Conservation (phyloP, 2,329 filamentous ascomycete genomes). For the Xylariaceae sp. region DNA sequence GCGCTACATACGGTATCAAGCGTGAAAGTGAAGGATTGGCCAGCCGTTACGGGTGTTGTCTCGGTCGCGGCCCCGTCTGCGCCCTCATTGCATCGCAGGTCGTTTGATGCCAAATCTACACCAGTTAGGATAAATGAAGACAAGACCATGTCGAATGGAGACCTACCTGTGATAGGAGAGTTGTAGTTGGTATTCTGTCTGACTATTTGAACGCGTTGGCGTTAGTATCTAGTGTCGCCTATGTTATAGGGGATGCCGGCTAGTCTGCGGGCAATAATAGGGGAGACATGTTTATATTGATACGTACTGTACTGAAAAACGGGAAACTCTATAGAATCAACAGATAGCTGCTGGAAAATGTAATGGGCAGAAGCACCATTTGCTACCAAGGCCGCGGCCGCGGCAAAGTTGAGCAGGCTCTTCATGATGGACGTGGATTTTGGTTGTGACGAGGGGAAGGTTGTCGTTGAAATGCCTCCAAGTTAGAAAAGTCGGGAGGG, state of each 20-base stretch:
- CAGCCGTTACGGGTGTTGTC: constrained; percentile 41
- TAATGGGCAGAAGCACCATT: constrained; percentile 43
- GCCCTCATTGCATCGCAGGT: constrained; percentile 48
- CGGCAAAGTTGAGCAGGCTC: constrained; percentile 34
- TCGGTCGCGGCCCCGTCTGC: constrained; percentile 38
- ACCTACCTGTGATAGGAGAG: constrained; percentile 46
- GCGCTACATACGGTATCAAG: constrained; percentile 35
- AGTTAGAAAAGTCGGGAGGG: constrained; percentile 6
- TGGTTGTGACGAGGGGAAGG: constrained; percentile 1
- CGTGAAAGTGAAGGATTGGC: constrained; percentile 43
- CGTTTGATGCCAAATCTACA: constrained; percentile 42
- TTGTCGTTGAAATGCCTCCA: constrained; percentile 6
- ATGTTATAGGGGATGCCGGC: background rate
- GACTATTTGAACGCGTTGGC: constrained; percentile 30
- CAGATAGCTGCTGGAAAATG: constrained; percentile 45
- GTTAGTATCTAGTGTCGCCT: constrained; percentile 2
- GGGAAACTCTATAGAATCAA: constrained; percentile 37
- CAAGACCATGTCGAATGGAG: background rate
- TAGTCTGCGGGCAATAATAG: too few relatives aligned
- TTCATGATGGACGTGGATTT: constrained; percentile 36
- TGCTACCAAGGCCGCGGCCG: constrained; percentile 37
- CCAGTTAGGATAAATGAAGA: constrained; percentile 8
- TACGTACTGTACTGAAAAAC: constrained; percentile 42
- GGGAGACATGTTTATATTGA: background rate
- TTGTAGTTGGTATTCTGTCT: constrained; percentile 52